Base-by-base conservation (phyloP, 176 grass and related monocot genomes). In the Olyra latifolia region DNA sequence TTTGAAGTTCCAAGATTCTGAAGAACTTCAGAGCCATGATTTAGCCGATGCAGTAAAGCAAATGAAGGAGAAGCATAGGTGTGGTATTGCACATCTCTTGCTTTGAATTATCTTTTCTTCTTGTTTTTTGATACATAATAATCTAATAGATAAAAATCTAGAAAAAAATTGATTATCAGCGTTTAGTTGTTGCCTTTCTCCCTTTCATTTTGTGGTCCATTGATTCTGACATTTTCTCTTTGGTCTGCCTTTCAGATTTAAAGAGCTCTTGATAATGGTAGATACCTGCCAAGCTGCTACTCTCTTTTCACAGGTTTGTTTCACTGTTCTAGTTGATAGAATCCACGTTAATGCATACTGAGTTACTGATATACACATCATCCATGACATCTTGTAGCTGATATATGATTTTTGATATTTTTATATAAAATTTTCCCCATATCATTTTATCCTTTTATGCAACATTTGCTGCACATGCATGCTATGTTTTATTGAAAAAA, bases 271-370 rank as follows among this genome's bases (percentile, higher is more conserved):
- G 70, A 93, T 99, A 88, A 96, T 99, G 93, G 93, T 99, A 66
- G 97, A 99, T 75, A 99, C 97, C 68, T 99, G 97, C 83, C 97
- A 96, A 86, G 97, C 93, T 77, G 97, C 93, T 25, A 99, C 93
- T 66, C 97, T 96, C 73, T 99, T 99, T 86, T 95, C 92, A 66
- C 93, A 95, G 97, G 93, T 99, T 75, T 55, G 38, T 82, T 71
- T 81, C 53, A 60, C 52, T 44, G 13, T 20, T 74, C 39, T 11
- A 44, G 24, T 63, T 43, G 45, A 69, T 71, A 52, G 35, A 72
- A 66, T 73, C 2, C 22, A 14, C 40, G 17, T 48, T 50, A 19
- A 12, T 16, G 48, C 14, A 40, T 74, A 28, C 14, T 47, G 24
- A 71, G 48, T 48, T 49, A 49, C 24, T 71, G 44, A 19, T 71